phyloP scores from a whole-genome alignment of 805 yeast species.

The baker's yeast (Saccharomyces cerevisiae) region DNA sequence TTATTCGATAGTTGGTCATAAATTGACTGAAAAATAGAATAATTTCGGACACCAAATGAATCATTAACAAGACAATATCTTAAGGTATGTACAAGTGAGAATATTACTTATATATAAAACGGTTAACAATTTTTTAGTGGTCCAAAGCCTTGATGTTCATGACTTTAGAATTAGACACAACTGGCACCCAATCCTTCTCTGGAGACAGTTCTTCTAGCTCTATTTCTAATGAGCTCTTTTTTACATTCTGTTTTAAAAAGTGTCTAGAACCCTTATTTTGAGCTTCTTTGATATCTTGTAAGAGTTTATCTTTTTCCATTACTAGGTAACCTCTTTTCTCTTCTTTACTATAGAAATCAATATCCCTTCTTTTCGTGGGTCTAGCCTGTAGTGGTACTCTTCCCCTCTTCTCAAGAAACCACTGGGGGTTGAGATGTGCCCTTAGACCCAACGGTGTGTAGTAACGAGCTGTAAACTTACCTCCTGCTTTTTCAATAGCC shows the following conservation, averaged over 20 bases:
- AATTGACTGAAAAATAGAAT: not conserved
- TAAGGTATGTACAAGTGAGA: not conserved
- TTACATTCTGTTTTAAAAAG: slow-evolving; percentile 17
- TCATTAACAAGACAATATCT: not conserved
- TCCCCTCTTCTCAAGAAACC: slow-evolving; percentile 61
- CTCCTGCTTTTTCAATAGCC: slow-evolving; percentile 64
- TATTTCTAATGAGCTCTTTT: slow-evolving; percentile 28
- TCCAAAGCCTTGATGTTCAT: not conserved
- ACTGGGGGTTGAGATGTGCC: slow-evolving; percentile 70
- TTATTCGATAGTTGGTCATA: not conserved
- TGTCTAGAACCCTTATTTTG: slow-evolving; percentile 14
- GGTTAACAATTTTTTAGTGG: not conserved
- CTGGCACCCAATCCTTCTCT: slow-evolving; percentile 18
- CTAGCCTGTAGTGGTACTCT: slow-evolving; percentile 77
- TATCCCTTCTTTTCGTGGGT: slow-evolving; percentile 76
- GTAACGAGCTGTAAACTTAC: slow-evolving; percentile 65
- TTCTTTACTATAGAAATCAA: slow-evolving; percentile 65
- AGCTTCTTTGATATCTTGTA: slow-evolving; percentile 19
- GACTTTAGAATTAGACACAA: not conserved
- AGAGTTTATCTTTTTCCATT: slow-evolving; percentile 31
- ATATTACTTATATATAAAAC: not conserved
- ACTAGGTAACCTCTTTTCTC: slow-evolving; percentile 69
- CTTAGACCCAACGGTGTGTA: slow-evolving; percentile 57
- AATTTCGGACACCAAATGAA: not conserved
- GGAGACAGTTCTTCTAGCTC: slow-evolving; percentile 34